Base-by-base conservation (phyloP, 805 yeast species). In the Wickerhamiella azyma region DNA sequence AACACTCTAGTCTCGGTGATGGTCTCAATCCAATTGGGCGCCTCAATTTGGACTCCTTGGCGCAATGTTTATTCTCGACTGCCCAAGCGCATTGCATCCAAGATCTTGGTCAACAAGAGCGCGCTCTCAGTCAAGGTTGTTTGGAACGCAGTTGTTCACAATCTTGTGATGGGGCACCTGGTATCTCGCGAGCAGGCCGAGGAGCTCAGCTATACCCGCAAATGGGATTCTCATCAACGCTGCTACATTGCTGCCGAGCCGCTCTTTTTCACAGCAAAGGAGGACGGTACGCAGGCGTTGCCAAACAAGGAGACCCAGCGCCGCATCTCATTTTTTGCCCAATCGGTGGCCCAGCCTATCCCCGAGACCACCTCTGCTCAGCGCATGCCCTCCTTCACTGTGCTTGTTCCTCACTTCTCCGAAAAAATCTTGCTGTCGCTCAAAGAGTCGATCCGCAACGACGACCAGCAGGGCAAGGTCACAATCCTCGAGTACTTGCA, bases 31-130 rank as follows among this genome's bases (percentile, higher is more conserved):
- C 76, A 79, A 37, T 69, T 79, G 50, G 94, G 94, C 1, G 78
- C 82, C 5, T 82, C 94, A 0, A 77, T 84, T 9, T 79, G 89
- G 81, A 81, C 92, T 1, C 94, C 94, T 0, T 84, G 94, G 94
- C 74, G 83, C 59, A 83, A 82, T 55, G 74, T 81, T 26, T 84
- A 80, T 58, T 73, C 85, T 4, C 66, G 86, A 42, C 63, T 85
- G 26, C 94, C 94, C 1, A 77, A 79, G 54, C 68, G 94, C 52
- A 81, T 85, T 2, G 72, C 71, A 53, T 74, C 89, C 9, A 84
- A 85, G 54, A 67, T 85, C 2, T 62, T 85, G 10, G 71, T 73
- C 2, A 68, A 75, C 9, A 58, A 68, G 41, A 66, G 68, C 66
- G 70, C 69, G 40, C 65, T 24, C 2, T 45, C 56, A 2, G 19